These are phyloP conservation scores for Tulasnella sp. DNA, from an alignment of 768 basidiomycete genomes.

Conservation along the genomic window DNA sequence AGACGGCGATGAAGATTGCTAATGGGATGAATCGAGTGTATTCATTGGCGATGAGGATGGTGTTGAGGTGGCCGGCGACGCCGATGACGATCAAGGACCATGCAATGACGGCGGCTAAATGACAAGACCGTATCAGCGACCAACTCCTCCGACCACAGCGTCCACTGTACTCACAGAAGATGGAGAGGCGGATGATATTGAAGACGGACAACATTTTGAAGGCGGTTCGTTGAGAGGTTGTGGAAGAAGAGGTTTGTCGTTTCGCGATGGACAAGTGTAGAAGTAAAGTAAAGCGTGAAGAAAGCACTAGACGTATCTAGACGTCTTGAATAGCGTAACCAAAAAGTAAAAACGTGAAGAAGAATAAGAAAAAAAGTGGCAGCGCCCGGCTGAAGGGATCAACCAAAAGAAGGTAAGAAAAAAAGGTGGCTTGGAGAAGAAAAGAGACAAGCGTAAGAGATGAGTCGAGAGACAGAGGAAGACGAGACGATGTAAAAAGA, in stretches of 20 bases:
- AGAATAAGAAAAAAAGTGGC: not conserved
- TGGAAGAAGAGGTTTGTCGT: not conserved
- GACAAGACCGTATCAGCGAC: not conserved
- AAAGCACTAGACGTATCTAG: not conserved
- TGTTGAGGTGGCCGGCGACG: constrained; percentile 66
- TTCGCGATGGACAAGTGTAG: not conserved
- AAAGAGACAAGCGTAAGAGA: not conserved
- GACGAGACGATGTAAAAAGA: not conserved
- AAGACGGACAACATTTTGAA: constrained; percentile 16
- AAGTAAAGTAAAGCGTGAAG: not conserved
- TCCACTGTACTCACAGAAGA: constrained; percentile 10
- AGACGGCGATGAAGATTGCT: constrained; percentile 66
- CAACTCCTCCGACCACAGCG: too few relatives aligned
- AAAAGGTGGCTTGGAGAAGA: not conserved
- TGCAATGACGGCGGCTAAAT: constrained; percentile 48
- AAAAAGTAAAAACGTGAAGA: not conserved
- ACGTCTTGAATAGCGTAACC: not conserved
- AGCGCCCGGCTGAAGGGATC: not conserved
- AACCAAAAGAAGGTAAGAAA: not conserved
- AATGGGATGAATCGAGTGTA: constrained; percentile 74
- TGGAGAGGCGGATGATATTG: constrained; percentile 16
- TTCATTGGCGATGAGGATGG: constrained; percentile 6
- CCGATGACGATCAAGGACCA: constrained; percentile 72
- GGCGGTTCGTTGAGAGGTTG: not conserved
- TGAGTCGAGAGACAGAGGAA: not conserved